phyloP scores from a whole-genome alignment of 2,329 filamentous ascomycete genomes.

The Parastagonospora avenae region DNA sequence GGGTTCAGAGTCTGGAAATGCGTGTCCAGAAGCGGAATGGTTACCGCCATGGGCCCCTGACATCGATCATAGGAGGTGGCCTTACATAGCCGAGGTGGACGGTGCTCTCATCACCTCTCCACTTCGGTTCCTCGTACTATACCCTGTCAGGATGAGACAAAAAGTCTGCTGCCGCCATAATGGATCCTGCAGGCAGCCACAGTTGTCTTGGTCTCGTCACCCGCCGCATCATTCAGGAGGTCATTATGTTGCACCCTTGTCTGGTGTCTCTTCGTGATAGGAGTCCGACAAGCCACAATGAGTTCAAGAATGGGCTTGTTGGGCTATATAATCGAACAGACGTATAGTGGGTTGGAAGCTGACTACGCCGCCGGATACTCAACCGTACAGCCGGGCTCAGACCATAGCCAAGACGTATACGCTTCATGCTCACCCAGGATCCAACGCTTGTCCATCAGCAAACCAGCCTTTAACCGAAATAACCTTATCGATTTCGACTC shows the following conservation, averaged over 20 bases:
- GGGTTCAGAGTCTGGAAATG: neutral
- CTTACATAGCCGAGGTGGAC: constrained; percentile 8
- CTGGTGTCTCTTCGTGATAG: too few species aligned
- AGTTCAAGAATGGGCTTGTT: neutral
- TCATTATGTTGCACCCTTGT: neutral
- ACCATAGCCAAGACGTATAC: constrained; percentile 3
- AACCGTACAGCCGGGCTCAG: constrained; percentile 20
- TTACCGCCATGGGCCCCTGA: constrained; percentile 13
- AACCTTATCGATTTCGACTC: constrained; percentile 18
- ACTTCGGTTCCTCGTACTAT: constrained; percentile 4
- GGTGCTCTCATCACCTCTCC: constrained; percentile 8
- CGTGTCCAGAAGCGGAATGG: neutral
- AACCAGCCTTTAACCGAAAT: constrained; percentile 30
- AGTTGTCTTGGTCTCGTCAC: neutral
- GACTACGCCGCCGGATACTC: constrained; percentile 15
- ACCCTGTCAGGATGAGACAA: constrained; percentile 16
- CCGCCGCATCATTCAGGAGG: constrained; percentile 2
- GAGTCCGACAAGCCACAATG: neutral
- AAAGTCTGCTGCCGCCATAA: constrained; percentile 5
- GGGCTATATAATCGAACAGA: neutral
- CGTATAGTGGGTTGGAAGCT: neutral
- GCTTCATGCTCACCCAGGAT: neutral
- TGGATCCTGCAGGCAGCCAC: constrained; percentile 14
- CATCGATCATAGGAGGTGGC: constrained; percentile 2
- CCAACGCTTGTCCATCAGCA: constrained; percentile 3